A percentile compares a stretch with the other conserved stretches of the same genome.
Evolutionary conservation across 2,329 filamentous ascomycete species (phyloP).

Genomic region (Fusarium nematophilum): DNA sequence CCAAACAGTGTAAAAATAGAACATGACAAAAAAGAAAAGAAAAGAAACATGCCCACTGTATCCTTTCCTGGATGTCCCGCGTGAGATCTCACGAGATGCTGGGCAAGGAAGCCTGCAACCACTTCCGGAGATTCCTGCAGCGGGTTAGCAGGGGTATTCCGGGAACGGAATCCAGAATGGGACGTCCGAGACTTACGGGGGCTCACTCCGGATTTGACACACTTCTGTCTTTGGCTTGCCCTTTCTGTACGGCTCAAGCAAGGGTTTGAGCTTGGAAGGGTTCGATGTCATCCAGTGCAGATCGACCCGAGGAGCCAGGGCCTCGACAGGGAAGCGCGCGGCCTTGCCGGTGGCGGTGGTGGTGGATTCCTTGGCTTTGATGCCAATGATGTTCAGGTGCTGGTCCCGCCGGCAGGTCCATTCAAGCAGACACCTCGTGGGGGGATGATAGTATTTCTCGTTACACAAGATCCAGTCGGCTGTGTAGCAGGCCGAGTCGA

Average conservation of each 20-base stretch:
- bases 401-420: conserved; percentile 36
- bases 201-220: conserved; percentile 42
- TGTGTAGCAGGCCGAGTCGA: conserved; percentile 77
- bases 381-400: conserved; percentile 37
- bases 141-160: conserved; percentile 38
- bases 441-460: conserved; percentile 49
- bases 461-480: conserved; percentile 52
- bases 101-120: conserved; percentile 19
- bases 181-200: conserved; percentile 41
- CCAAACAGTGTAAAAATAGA: conserved; percentile 30
- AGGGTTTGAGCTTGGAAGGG: conserved; percentile 35
- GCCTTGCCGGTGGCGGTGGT: conserved; percentile 21
- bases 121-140: conserved; percentile 38
- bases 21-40: conserved; percentile 19
- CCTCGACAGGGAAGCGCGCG: conserved; percentile 23
- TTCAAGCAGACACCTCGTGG: conserved; percentile 52
- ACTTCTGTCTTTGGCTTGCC: conserved; percentile 39
- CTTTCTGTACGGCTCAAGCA: conserved; percentile 39
- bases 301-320: conserved; percentile 22
- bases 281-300: conserved; percentile 36
- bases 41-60: no score
- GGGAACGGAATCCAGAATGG: conserved; percentile 19
- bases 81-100: conserved; percentile 16
- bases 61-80: conserved; percentile 20
- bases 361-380: conserved; percentile 29